Evolutionary conservation across 768 basidiomycete genomes (phyloP).

Genomic region (Leccinum arenicola): DNA sequence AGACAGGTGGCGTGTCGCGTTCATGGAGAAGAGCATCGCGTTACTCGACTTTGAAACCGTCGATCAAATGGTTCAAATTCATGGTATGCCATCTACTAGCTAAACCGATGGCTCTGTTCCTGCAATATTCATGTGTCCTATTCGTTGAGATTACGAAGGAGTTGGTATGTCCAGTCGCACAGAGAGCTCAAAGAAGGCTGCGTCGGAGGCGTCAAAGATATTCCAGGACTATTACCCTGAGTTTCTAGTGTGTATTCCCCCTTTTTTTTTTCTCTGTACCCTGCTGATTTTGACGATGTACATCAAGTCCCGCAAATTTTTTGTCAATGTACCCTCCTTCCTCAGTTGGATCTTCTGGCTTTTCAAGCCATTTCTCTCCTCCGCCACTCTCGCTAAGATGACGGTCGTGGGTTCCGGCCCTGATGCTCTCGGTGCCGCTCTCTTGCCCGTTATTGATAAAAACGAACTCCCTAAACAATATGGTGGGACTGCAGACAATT

Average conservation of each 20-base stretch:
- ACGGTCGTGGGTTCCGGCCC: constrained; percentile 66
- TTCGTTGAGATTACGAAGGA: constrained; percentile 65
- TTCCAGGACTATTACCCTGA: constrained; percentile 81
- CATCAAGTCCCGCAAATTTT: constrained; percentile 67
- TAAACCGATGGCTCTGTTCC: neutral
- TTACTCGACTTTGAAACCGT: constrained; percentile 69
- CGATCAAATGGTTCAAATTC: constrained; percentile 72
- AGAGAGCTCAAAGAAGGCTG: constrained; percentile 74
- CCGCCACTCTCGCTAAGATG: constrained; percentile 81
- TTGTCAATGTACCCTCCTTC: constrained; percentile 75
- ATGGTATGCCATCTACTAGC: constrained; percentile 42
- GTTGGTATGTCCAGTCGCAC: constrained; percentile 63
- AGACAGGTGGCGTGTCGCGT: constrained; percentile 70
- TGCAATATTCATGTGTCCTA: neutral
- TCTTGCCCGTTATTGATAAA: constrained; percentile 54
- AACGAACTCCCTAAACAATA: constrained; percentile 66
- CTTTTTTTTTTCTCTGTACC: constrained; percentile 13
- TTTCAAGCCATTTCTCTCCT: constrained; percentile 71
- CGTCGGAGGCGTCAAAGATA: constrained; percentile 68
- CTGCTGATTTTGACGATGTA: neutral
- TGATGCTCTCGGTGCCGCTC: constrained; percentile 54
- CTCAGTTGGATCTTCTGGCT: constrained; percentile 83
- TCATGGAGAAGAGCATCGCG: constrained; percentile 68
- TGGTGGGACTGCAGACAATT: constrained; percentile 61
- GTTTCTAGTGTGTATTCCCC: constrained; percentile 47